Conservation (phyloP, 2,329 filamentous ascomycete species). For the Gliomastix tumulicola region DNA sequence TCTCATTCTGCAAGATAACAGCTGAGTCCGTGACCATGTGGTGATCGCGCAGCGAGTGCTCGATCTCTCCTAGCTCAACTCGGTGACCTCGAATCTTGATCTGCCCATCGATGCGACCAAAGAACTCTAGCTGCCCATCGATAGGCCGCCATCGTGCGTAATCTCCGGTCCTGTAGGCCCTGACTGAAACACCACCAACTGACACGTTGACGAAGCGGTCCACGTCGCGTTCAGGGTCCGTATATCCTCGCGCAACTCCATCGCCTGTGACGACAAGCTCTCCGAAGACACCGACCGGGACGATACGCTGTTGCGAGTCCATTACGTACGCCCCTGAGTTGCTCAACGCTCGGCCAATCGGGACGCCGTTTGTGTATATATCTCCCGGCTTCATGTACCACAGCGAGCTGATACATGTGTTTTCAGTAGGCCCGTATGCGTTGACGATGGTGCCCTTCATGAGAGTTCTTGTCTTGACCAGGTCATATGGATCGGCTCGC, state of each 20-base stretch:
- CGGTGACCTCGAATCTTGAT: constrained; percentile 21
- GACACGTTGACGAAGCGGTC: constrained; percentile 10
- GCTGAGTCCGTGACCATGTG: constrained; percentile 9
- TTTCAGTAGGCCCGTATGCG: constrained; percentile 11
- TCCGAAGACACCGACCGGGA: constrained; percentile 15
- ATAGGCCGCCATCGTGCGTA: constrained; percentile 10
- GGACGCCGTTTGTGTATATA: constrained; percentile 10
- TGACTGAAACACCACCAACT: constrained; percentile 1
- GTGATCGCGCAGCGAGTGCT: constrained; percentile 9
- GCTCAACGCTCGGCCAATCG: constrained; percentile 10
- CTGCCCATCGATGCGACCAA: constrained; percentile 17
- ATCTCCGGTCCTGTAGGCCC: constrained; percentile 18
- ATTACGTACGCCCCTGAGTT: constrained; percentile 14
- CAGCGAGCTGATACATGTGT: constrained; percentile 8
- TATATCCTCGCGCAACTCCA: constrained; percentile 14
- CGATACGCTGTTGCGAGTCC: constrained; percentile 11
- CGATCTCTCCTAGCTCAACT: constrained; percentile 18
- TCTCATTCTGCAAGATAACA: constrained; percentile 6
- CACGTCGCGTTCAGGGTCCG: constrained; percentile 4
- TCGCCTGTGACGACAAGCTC: constrained; percentile 18
- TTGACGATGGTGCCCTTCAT: constrained; percentile 1
- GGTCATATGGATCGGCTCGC: constrained; percentile 4
- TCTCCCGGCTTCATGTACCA: constrained; percentile 1
- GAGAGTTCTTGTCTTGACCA: neutral
- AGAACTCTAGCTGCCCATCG: constrained; percentile 15